Conservation (phyloP, 2,329 filamentous ascomycete genomes). For the Polytolypa hystricis region DNA sequence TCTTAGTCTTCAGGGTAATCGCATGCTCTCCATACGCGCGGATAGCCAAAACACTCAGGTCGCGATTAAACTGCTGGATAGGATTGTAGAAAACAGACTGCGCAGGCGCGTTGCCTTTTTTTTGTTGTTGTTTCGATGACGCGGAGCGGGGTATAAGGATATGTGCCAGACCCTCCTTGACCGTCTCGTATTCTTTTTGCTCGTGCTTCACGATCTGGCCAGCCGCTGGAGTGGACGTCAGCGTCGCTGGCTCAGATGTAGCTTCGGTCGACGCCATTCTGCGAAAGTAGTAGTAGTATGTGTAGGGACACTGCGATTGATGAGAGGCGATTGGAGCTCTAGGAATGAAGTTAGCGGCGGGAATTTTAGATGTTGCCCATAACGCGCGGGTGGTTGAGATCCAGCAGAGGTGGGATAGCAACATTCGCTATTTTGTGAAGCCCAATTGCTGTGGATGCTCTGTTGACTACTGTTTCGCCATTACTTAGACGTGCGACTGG, state of each 20-base stretch:
- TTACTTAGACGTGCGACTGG: too few species aligned
- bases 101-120: slow-evolving; percentile 48
- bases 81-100: slow-evolving; percentile 95
- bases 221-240: slow-evolving; percentile 9
- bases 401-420: too few species aligned
- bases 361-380: not conserved
- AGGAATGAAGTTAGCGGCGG: not conserved
- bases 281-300: too few species aligned
- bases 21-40: slow-evolving; percentile 70
- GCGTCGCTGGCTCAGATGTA: slow-evolving; percentile 13
- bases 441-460: too few species aligned
- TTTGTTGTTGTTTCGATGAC: slow-evolving; percentile 28
- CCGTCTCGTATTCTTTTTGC: slow-evolving; percentile 46
- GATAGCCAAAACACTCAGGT: slow-evolving; percentile 85
- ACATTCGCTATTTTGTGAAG: too few species aligned
- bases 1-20: slow-evolving; percentile 43
- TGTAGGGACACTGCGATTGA: not conserved
- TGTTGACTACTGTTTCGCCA: too few species aligned
- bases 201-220: slow-evolving; percentile 31
- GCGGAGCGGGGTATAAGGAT: slow-evolving; percentile 51
- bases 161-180: slow-evolving; percentile 57
- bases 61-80: slow-evolving; percentile 97
- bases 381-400: too few species aligned
- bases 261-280: slow-evolving; percentile 8
- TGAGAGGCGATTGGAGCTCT: not conserved